Percentiles rank a stretch among this genome's conserved stretches.
These are phyloP conservation scores for Verticillium isaacii DNA, from an alignment of 2,329 filamentous ascomycete genomes.

Conservation along the genomic window DNA sequence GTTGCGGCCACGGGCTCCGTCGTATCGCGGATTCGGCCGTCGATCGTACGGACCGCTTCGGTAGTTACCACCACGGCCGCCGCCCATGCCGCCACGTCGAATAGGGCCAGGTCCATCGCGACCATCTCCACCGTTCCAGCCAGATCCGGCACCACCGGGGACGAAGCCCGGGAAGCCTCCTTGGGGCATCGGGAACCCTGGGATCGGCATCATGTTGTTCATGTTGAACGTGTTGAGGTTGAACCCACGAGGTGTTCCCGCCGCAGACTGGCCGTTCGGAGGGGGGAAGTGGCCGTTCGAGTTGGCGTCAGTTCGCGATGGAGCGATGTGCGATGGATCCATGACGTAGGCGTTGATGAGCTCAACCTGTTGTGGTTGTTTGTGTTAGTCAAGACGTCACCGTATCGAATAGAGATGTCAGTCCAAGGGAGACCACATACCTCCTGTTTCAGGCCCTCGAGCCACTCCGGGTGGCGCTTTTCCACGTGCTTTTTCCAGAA, in stretches of 20 bases:
- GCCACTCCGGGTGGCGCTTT: constrained; percentile 89
- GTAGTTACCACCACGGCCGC: constrained; percentile 42
- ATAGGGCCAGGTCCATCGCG: constrained; percentile 61
- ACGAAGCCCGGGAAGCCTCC: constrained; percentile 51
- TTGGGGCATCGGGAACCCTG: constrained; percentile 49
- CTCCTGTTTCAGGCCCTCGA: constrained; percentile 73
- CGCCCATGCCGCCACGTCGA: constrained; percentile 57
- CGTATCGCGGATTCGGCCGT: constrained; percentile 52
- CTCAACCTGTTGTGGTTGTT: constrained; percentile 56
- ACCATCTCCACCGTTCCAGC: constrained; percentile 47
- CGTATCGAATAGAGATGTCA: background rate
- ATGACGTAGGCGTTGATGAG: constrained; percentile 93
- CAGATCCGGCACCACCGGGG: constrained; percentile 37
- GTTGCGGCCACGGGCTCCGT: constrained; percentile 46
- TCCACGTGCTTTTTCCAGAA: constrained; percentile 99
- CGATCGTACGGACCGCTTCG: constrained; percentile 72
- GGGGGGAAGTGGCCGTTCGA: constrained; percentile 94
- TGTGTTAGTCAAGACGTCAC: background rate
- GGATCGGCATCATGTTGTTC: constrained; percentile 54
- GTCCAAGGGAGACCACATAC: constrained; percentile 46
- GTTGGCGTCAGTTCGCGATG: constrained; percentile 88
- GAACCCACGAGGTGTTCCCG: constrained; percentile 88
- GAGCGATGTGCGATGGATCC: constrained; percentile 90
- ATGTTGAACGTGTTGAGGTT: constrained; percentile 70
- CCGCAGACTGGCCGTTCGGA: constrained; percentile 66